Base-by-base conservation (phyloP, 495 filamentous ascomycete genomes). In the Podospora pseudoanserina region DNA sequence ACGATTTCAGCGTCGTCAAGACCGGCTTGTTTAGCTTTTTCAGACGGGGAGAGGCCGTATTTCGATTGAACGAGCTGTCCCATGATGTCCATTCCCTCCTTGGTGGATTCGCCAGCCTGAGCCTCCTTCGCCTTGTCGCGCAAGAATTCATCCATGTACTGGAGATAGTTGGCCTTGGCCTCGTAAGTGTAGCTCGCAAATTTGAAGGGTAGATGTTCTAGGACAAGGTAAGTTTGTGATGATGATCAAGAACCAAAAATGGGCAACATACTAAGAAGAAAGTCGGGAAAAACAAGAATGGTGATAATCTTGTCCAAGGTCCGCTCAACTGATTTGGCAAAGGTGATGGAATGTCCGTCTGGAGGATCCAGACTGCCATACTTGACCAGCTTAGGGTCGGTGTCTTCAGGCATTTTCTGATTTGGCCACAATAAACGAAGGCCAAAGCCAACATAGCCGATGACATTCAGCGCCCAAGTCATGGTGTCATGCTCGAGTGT, bases 391-490 rank as follows among this genome's bases (percentile, higher is more conserved):
- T 70, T 79, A 30, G 72, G 79, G 65, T 81, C 78, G 18, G 70
- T 71, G 64, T 77, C 82, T 34, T 75, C 72, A 16, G 78, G 74
- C 63, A 76, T 68, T 39, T 76, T 69, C 71, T 86, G 77, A 19
- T 79, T 81, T 6, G 85, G 84, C 87, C 87, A 90, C 19, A 82
- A 66, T 44, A 89, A 78, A 19, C 78, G 76, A 28, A 88, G 81
- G 16, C 87, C 87, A 71, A 92, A 91, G 0, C 88, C 89, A 60
- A 88, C 87, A 66, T 85, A 83, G 63, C 87, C 87, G 73, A 91
- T 90, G 66, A 91, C 86, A 70, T 91, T 86, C 28, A 92, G 79
- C 56, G 85, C 85, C 69, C 89, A 77, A 56, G 83, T 82, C 83
- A 89, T 89, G 16, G 85, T 84, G 72, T 91, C 88, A 32, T 79